A percentile compares a stretch with the other conserved stretches of the same genome.
Evolutionary conservation across 305 asterid species (phyloP).

Genomic region (Fraxinus ornus): DNA sequence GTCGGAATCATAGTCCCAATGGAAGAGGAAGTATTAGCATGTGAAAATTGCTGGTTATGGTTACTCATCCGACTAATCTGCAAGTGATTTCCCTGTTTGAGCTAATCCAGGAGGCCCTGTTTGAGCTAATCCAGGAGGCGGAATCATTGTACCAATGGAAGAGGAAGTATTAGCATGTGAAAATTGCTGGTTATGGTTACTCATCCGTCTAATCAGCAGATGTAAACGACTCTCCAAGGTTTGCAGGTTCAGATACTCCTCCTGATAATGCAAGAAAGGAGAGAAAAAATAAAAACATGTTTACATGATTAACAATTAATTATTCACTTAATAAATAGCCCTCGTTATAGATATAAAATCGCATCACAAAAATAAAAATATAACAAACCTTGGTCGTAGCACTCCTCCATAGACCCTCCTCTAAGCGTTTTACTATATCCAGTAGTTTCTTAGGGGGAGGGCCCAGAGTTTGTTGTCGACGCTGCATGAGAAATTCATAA

Average conservation of each 20-base stretch:
- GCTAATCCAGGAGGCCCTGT: constrained; percentile 32
- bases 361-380: constrained; percentile 17
- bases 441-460: constrained; percentile 48
- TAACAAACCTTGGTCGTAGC: constrained; percentile 72
- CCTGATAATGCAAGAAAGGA: constrained; percentile 45
- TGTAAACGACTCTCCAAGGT: constrained; percentile 82
- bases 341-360: constrained; percentile 7
- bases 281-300: not conserved
- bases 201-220: constrained; percentile 47
- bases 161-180: constrained; percentile 72
- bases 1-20: constrained; percentile 92
- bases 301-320: constrained; percentile 5
- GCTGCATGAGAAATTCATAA: constrained; percentile 55
- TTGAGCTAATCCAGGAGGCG: constrained; percentile 95
- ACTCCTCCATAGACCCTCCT: constrained; percentile 70
- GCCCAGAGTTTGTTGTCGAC: constrained; percentile 60
- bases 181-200: constrained; percentile 61
- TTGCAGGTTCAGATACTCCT: constrained; percentile 73
- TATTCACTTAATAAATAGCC: not conserved
- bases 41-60: constrained; percentile 55
- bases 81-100: constrained; percentile 49
- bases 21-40: constrained; percentile 69
- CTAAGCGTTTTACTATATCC: constrained; percentile 80
- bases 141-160: constrained; percentile 89
- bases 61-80: too few species aligned